Base-by-base conservation (phyloP, 129 eudicot species). In the Flaveria robusta region DNA sequence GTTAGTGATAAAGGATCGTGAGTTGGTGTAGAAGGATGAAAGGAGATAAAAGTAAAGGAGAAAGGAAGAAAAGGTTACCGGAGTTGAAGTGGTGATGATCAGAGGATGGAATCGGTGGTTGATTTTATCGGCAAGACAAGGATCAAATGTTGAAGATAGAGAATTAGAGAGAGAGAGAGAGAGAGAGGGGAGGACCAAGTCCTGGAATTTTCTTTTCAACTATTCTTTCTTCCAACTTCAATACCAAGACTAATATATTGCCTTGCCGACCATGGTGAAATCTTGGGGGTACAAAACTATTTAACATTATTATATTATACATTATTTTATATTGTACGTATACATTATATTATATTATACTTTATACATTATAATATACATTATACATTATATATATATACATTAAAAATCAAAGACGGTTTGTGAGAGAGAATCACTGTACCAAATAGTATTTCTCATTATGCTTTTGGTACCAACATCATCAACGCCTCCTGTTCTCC, bases 101-200 rank as follows among this genome's bases (percentile, higher is more conserved):
- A 13, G 43, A 63, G 60, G 59, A 74, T 75, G 18, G 79, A 63
- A 62, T 74, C 63, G 79, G 58, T 74, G 62, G 70, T 75, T 74
- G 79, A 52, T 45, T n/a, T 56, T 60, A 78, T 69, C 16, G 41
- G 69, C 22, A 42, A 69, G 62, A 50, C 19, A 45, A 77, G 69
- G 66, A 68, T 54, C 74, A 76, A 62, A 71, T 34, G 71, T 39
- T 14, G 60, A 19, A 49, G 22, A 63, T 27, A 75, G 41, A 67
- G 14, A n/a, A n/a, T n/a, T n/a, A 54, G 63, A 66, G 24, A 45
- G 18, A 45, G 18, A 34, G 67, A 34, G 37, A 74, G 55, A 31
- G 31, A 63, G 70, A 24, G 82, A 70, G 70, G n/a, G n/a, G 82
- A 70, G 14, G 76, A 70, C 76, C 82, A 69, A n/a, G 82, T 78